phyloP scores from a whole-genome alignment of 345 rosid species.

The Gossypium arboreum region DNA sequence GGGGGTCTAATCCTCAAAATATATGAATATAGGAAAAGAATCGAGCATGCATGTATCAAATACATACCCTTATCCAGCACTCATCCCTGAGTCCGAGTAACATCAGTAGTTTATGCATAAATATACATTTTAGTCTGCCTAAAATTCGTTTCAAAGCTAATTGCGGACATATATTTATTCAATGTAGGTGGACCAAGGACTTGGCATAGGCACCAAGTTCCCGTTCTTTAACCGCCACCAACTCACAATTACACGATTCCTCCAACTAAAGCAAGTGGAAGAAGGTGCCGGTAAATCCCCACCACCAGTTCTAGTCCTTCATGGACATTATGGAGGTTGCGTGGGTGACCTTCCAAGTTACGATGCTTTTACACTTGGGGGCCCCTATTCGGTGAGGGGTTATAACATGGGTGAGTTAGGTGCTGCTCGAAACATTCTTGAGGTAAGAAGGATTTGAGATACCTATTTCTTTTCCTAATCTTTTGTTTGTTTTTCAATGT shows the following conservation, averaged over 20 bases:
- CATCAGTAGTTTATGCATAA: neutral
- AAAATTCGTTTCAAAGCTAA: conserved; percentile 1
- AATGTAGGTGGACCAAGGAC: conserved; percentile 92
- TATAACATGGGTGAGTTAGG: conserved; percentile 99
- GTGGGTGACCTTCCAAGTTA: conserved; percentile 98
- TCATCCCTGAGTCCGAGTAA: neutral
- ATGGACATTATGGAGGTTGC: conserved; percentile 98
- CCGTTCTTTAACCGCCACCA: conserved; percentile 99
- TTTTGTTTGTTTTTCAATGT: neutral
- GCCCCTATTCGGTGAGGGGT: conserved; percentile 96
- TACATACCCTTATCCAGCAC: neutral
- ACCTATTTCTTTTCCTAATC: neutral
- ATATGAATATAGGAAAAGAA: neutral
- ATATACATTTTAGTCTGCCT: neutral
- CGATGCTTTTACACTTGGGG: conserved; percentile 96
- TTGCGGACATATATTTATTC: conserved; percentile 15
- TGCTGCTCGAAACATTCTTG: conserved; percentile 76
- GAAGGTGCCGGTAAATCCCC: conserved; percentile 84
- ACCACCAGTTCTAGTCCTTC: conserved; percentile 88
- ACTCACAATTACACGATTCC: conserved; percentile 71
- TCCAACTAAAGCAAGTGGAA: conserved; percentile 79
- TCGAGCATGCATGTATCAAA: neutral
- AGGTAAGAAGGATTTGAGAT: conserved; percentile 46
- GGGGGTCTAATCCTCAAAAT: too few species aligned
- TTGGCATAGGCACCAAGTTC: conserved; percentile 89